A percentile compares a stretch with the other conserved stretches of the same genome.
Evolutionary conservation across 495 filamentous ascomycete species (phyloP).

Genomic region (Beverwykella pulmonaria): DNA sequence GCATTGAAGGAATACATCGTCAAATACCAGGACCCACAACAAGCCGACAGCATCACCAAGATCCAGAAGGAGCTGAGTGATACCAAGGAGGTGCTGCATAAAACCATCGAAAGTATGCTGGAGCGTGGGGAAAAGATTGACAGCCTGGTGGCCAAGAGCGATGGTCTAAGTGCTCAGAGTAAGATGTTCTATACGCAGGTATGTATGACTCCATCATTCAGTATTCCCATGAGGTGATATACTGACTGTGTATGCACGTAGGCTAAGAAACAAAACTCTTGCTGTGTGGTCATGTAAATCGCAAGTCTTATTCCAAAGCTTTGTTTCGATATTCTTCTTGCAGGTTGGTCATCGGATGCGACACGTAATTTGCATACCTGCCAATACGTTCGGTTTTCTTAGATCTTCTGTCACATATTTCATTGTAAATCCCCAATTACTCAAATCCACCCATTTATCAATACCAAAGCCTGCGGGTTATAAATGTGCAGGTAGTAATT

Average conservation of each 20-base stretch:
- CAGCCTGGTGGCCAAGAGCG: slow-evolving; percentile 83
- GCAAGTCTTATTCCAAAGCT: too few relatives aligned
- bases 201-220: slow-evolving; percentile 3
- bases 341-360: too few relatives aligned
- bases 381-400: too few relatives aligned
- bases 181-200: slow-evolving; percentile 95
- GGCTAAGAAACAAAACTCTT: slow-evolving; percentile 97
- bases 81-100: slow-evolving; percentile 96
- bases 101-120: slow-evolving; percentile 90
- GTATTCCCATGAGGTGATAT: too few relatives aligned
- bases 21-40: slow-evolving; percentile 85
- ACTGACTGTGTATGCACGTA: slow-evolving; percentile 37
- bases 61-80: slow-evolving; percentile 97
- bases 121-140: slow-evolving; percentile 92
- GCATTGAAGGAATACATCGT: slow-evolving; percentile 78
- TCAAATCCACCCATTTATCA: too few relatives aligned
- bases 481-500: too few relatives aligned
- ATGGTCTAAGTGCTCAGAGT: slow-evolving; percentile 81
- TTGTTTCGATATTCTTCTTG: too few relatives aligned
- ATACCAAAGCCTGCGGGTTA: too few relatives aligned
- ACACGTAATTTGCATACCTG: too few relatives aligned
- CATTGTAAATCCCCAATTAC: too few relatives aligned
- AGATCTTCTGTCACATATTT: too few relatives aligned
- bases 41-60: slow-evolving; percentile 89
- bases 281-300: slow-evolving; percentile 78